phyloP scores from a whole-genome alignment of 805 yeast genomes.

The Yarrowia porcina region DNA sequence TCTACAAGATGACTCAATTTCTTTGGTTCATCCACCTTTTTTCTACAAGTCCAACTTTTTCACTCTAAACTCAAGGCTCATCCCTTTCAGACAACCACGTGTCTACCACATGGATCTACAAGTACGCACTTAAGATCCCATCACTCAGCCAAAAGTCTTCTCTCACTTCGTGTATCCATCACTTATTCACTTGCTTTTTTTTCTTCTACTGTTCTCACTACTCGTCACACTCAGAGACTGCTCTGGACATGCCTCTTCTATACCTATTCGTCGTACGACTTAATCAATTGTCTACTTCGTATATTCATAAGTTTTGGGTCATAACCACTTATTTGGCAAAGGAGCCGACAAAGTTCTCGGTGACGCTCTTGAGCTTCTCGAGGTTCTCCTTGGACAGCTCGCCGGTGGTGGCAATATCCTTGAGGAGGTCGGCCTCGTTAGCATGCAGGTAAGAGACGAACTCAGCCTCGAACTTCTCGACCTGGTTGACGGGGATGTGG shows the following conservation, averaged over 20 bases:
- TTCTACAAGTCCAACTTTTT: no score
- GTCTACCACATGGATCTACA: no score
- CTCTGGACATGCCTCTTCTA: neutral
- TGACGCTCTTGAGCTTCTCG: slow-evolving; percentile 82
- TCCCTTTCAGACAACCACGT: neutral
- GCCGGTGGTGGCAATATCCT: slow-evolving; percentile 84
- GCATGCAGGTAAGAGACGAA: slow-evolving; percentile 91
- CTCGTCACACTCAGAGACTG: neutral
- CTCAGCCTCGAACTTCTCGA: slow-evolving; percentile 86
- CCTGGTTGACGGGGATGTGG: slow-evolving; percentile 73
- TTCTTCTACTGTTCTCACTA: neutral
- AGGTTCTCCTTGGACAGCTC: slow-evolving; percentile 83
- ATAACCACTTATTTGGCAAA: slow-evolving; percentile 48
- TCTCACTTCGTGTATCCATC: no score
- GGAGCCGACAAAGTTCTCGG: slow-evolving; percentile 90
- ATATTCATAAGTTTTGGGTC: slow-evolving; percentile 26
- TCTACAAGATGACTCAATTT: no score
- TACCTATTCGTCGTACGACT: slow-evolving; percentile 20
- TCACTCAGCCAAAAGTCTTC: no score
- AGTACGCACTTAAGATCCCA: no score
- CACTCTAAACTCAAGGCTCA: no score
- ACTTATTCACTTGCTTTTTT: no score
- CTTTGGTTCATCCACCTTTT: no score
- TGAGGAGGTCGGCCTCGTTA: slow-evolving; percentile 79
- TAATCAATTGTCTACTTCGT: slow-evolving; percentile 25